Percentiles rank a stretch among this genome's conserved stretches.
These are phyloP conservation scores for Rugonectria rugulosa DNA, from an alignment of 2,329 filamentous ascomycete genomes.

Conservation along the genomic window DNA sequence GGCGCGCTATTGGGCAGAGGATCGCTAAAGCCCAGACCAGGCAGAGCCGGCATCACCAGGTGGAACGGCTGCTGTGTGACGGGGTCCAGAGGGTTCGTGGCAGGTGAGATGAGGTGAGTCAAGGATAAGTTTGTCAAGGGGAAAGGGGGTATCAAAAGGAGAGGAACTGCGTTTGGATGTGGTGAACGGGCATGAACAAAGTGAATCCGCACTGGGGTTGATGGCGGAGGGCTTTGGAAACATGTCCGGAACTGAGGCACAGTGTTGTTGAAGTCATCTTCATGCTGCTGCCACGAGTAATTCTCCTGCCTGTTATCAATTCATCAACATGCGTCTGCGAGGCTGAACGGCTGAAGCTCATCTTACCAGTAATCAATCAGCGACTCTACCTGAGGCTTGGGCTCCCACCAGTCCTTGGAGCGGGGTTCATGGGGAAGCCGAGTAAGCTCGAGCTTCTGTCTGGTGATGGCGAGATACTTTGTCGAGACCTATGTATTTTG, in stretches of 20 bases:
- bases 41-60: slow-evolving; percentile 70
- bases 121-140: slow-evolving; percentile 70
- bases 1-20: slow-evolving; percentile 58
- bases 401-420: slow-evolving; percentile 63
- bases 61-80: slow-evolving; percentile 63
- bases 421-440: slow-evolving; percentile 68
- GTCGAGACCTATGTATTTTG: slow-evolving; percentile 67
- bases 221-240: slow-evolving; percentile 52
- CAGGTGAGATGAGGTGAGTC: slow-evolving; percentile 59
- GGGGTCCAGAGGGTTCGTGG: slow-evolving; percentile 61
- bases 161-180: slow-evolving; percentile 62
- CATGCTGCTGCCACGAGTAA: slow-evolving; percentile 70
- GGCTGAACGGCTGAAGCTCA: background rate
- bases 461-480: slow-evolving; percentile 72
- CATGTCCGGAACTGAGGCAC: slow-evolving; percentile 71
- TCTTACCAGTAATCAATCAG: slow-evolving; percentile 70
- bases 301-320: slow-evolving; percentile 64
- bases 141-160: slow-evolving; percentile 71
- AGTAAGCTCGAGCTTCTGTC: slow-evolving; percentile 71
- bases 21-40: slow-evolving; percentile 73
- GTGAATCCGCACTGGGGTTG: slow-evolving; percentile 62
- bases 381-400: slow-evolving; percentile 68
- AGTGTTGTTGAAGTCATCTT: slow-evolving; percentile 62
- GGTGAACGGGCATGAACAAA: slow-evolving; percentile 69
- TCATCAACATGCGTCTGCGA: background rate